Base-by-base conservation (phyloP, 345 rosid species). In the Erucastrum elatum region DNA sequence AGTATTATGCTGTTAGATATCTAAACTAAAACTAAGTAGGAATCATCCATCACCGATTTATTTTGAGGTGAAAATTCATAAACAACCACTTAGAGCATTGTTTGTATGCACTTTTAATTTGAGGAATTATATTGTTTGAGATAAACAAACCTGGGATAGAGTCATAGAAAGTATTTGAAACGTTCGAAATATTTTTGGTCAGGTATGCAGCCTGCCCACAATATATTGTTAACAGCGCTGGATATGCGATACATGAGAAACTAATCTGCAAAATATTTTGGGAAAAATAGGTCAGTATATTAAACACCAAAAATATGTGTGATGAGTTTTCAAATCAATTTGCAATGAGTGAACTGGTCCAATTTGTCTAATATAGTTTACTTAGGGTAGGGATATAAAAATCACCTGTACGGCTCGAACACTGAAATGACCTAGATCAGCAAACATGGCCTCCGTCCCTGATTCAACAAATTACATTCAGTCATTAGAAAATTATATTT, bases 391-490 rank as follows among this genome's bases (percentile, higher is more conserved):
- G 41, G 67, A 31, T 31, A 64, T 64, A 3, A 65, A 70, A 59
- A 58, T 67, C 5, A 91, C 94, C 77, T 90, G 94, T 29, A 91
- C 76, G 27, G 97, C 90, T 60, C 68, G 85, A n/a, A 91, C 88
- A 63, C 66, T 87, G 84, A 94, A 94, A 80, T 94, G 97, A 13
- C 94, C 97, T 7, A 94, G 78, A 84, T 94, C 97, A 71, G 96
- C 96, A 76, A 91, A 91, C 91, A 91, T 89, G 15, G 97, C 98
- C 63, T 94, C 98, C 1, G 96, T 82, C 2, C 98, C 96, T 87
- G 70, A 46, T n/a, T 72, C 9, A 55, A 27, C 46, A 70, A 5
- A 41, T 49, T 12, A 25, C 15, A 41, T 60, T 37, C 46, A 67
- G 25, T 27, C n/a, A 66, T 49, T 41, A 30, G 26, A 35, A 29